These are phyloP conservation scores for Beauveria varroae DNA, from an alignment of 2,329 filamentous ascomycete species.

Conservation along the genomic window DNA sequence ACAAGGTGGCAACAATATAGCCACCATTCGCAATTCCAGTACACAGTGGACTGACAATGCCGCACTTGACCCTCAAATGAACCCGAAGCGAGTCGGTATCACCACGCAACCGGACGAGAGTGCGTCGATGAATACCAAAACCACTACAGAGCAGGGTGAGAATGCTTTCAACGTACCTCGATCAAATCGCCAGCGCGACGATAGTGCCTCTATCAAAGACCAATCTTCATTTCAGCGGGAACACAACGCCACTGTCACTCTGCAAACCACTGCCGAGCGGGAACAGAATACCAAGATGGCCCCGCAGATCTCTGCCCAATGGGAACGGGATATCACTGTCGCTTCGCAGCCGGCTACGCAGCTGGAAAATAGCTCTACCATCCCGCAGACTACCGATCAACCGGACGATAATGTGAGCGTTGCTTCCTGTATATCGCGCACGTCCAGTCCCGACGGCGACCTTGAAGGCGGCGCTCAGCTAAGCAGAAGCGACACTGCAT, in stretches of 20 bases:
- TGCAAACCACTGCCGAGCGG: background rate
- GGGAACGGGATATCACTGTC: background rate
- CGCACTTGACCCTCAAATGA: no score
- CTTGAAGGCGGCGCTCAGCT: conserved; percentile 9
- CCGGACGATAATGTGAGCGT: conserved; percentile 1
- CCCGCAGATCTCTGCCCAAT: background rate
- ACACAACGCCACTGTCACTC: background rate
- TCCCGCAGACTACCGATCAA: background rate
- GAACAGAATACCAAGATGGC: background rate
- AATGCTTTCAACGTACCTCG: no score
- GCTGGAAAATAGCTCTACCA: background rate
- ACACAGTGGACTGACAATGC: no score
- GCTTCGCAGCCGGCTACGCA: background rate
- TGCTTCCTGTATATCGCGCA: conserved; percentile 3
- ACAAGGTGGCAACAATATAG: background rate
- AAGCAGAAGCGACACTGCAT: conserved; percentile 7
- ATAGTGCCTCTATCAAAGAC: no score
- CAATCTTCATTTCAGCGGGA: no score
- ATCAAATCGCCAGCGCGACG: no score
- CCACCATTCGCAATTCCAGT: background rate
- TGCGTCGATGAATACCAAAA: background rate
- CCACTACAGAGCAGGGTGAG: no score
- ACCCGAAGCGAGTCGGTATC: no score
- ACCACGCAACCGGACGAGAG: no score
- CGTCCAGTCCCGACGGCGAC: conserved; percentile 7